Conservation (phyloP, 768 basidiomycete species). For the Lactarius trivialis region DNA sequence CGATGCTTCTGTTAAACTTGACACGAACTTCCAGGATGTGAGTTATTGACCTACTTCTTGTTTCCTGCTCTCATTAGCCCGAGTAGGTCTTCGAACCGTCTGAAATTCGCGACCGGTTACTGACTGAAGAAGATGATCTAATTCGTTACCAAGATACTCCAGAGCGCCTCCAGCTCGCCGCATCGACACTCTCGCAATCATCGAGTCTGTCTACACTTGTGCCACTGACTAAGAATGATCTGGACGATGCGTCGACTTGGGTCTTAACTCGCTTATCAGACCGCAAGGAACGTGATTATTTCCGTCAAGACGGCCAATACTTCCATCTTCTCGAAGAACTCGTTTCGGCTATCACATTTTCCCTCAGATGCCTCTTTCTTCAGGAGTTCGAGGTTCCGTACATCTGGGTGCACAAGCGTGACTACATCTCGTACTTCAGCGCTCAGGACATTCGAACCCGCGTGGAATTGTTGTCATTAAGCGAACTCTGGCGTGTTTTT, state of each 20-base stretch:
- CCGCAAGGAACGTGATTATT: slow-evolving; percentile 65
- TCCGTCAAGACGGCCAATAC: slow-evolving; percentile 55
- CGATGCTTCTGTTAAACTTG: slow-evolving; percentile 55
- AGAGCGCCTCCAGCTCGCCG: slow-evolving; percentile 90
- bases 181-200: slow-evolving; percentile 69
- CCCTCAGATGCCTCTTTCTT: slow-evolving; percentile 77
- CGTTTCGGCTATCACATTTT: slow-evolving; percentile 71
- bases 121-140: slow-evolving; percentile 90
- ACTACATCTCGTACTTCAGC: slow-evolving; percentile 83
- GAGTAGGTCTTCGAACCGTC: slow-evolving; percentile 93
- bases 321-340: slow-evolving; percentile 58
- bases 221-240: slow-evolving; percentile 62
- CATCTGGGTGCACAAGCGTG: slow-evolving; percentile 89
- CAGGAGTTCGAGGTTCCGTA: slow-evolving; percentile 92
- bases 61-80: slow-evolving; percentile 11
- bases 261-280: slow-evolving; percentile 72
- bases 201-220: slow-evolving; percentile 55
- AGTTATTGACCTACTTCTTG: slow-evolving; percentile 27
- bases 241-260: slow-evolving; percentile 83
- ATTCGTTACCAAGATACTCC: slow-evolving; percentile 88
- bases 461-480: slow-evolving; percentile 62
- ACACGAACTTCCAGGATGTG: slow-evolving; percentile 85
- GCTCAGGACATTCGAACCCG: slow-evolving; percentile 53
- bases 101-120: slow-evolving; percentile 81
- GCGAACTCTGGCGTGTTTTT: slow-evolving; percentile 90